These are phyloP conservation scores for Hypoxylon sp. DNA, from an alignment of 2,329 filamentous ascomycete genomes.

Conservation along the genomic window DNA sequence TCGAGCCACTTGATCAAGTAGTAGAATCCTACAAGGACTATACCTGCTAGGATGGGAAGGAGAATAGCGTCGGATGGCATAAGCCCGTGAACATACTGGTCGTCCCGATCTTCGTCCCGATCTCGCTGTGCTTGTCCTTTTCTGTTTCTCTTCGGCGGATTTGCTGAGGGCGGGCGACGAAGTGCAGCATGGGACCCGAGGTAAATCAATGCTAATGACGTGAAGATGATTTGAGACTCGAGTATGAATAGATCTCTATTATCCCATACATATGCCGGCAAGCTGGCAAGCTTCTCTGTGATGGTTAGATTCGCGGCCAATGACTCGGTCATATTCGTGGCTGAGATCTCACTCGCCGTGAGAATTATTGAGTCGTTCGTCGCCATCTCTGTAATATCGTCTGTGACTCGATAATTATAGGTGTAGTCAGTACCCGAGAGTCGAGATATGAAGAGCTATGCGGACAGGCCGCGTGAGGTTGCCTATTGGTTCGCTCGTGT, in stretches of 20 bases:
- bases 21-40: conserved; percentile 82
- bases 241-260: conserved; percentile 62
- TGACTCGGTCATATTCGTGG: conserved; percentile 42
- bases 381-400: conserved; percentile 41
- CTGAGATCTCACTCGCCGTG: conserved; percentile 46
- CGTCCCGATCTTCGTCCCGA: conserved; percentile 66
- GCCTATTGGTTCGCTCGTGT: neutral
- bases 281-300: conserved; percentile 50
- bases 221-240: conserved; percentile 67
- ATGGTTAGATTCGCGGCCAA: conserved; percentile 47
- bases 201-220: conserved; percentile 86
- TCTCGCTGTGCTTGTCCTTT: conserved; percentile 63
- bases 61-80: conserved; percentile 85
- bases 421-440: neutral
- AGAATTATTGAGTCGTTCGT: conserved; percentile 46
- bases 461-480: neutral
- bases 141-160: conserved; percentile 66
- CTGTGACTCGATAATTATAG: neutral
- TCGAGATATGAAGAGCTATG: neutral
- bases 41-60: conserved; percentile 83
- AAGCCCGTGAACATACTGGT: conserved; percentile 72
- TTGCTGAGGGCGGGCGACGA: conserved; percentile 84
- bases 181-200: conserved; percentile 88
- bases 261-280: conserved; percentile 50
- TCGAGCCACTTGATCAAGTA: conserved; percentile 90